A percentile compares a stretch with the other conserved stretches of the same genome.
phyloP scores from a whole-genome alignment of 148 eudicot genomes.

The Nyssa sinensis region DNA sequence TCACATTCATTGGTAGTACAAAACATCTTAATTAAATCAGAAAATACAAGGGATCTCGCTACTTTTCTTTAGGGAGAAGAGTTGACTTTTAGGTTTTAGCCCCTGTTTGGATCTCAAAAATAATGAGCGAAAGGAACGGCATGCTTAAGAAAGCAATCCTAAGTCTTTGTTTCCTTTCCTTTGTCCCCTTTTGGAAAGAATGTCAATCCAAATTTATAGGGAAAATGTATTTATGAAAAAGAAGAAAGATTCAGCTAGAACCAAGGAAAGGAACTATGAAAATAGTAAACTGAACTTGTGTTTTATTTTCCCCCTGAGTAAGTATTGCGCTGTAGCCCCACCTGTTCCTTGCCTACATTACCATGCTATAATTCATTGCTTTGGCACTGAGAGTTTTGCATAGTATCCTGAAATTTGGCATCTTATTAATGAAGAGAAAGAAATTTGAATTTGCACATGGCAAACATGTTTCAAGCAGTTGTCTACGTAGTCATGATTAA shows the following conservation, averaged over 20 bases:
- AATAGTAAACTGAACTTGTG: too few species aligned
- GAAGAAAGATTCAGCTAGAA: not conserved
- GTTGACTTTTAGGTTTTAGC: constrained; percentile 23
- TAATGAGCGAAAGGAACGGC: not conserved
- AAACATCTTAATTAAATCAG: not conserved
- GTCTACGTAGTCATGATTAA: not conserved
- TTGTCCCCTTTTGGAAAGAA: not conserved
- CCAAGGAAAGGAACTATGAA: too few species aligned
- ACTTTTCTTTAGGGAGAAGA: not conserved
- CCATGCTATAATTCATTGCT: not conserved
- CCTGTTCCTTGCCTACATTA: too few species aligned
- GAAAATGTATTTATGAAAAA: not conserved
- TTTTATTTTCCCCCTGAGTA: too few species aligned
- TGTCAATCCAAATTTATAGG: not conserved
- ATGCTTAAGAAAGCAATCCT: not conserved
- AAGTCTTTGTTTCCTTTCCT: too few species aligned
- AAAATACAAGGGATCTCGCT: not conserved
- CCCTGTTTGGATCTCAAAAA: constrained; percentile 13
- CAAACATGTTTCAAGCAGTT: not conserved
- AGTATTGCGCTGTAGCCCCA: too few species aligned
- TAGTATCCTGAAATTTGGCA: not conserved
- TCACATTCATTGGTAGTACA: not conserved
- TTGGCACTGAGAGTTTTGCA: not conserved
- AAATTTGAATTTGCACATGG: not conserved
- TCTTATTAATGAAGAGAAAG: not conserved